Conservation (phyloP, 1,284 basidiomycete genomes). For the Ceraceosorus bombacis region DNA sequence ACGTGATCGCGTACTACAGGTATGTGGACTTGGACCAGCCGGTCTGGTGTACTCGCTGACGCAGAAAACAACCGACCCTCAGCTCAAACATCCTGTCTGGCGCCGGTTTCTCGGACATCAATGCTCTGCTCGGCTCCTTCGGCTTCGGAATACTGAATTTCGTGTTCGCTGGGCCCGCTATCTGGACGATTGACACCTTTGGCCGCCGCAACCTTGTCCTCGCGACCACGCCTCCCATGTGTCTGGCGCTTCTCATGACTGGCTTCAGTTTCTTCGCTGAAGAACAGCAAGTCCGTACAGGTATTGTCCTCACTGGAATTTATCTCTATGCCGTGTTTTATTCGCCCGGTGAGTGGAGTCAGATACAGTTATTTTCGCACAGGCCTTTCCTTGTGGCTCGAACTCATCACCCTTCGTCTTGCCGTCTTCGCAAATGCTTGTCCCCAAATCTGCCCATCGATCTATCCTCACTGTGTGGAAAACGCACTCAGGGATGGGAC, state of each 20-base stretch:
- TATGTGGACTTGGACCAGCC: too few relatives aligned
- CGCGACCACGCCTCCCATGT: slow-evolving; percentile 57
- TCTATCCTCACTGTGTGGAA: too few relatives aligned
- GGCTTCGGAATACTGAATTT: slow-evolving; percentile 60
- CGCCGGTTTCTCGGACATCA: slow-evolving; percentile 6
- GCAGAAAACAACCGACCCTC: too few relatives aligned
- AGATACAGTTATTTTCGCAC: too few relatives aligned
- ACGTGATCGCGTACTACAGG: slow-evolving; percentile 60
- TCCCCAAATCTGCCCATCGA: too few relatives aligned
- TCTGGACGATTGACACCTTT: slow-evolving; percentile 56
- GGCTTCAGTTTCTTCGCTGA: slow-evolving; percentile 6
- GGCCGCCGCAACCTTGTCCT: slow-evolving; percentile 64
- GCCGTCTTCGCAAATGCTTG: too few relatives aligned
- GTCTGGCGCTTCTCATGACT: slow-evolving; percentile 52
- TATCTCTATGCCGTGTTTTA: neutral
- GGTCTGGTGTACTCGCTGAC: too few relatives aligned
- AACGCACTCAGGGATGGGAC: too few relatives aligned
- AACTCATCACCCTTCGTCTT: too few relatives aligned
- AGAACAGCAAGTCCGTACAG: neutral
- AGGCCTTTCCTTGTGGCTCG: too few relatives aligned
- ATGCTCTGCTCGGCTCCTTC: slow-evolving; percentile 60
- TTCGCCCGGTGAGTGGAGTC: neutral
- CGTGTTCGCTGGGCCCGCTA: slow-evolving; percentile 52
- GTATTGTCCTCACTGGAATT: neutral
- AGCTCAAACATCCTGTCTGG: too few relatives aligned